A percentile compares a stretch with the other conserved stretches of the same genome.
Evolutionary conservation across 176 grass and related monocot genomes (phyloP).

Genomic region (Zoysia pacifica): DNA sequence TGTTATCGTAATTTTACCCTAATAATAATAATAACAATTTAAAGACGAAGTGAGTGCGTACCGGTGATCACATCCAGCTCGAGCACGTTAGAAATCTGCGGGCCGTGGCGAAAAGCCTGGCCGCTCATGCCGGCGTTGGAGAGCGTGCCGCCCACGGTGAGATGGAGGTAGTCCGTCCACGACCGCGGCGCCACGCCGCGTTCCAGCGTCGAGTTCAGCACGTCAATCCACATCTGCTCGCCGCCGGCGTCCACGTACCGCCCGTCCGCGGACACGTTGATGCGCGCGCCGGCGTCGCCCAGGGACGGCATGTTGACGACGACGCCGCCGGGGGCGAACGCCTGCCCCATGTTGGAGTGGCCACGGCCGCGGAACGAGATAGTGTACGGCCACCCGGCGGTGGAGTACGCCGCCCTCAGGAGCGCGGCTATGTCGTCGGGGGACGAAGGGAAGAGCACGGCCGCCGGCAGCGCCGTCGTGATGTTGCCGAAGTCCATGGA

Average conservation of each 20-base stretch:
- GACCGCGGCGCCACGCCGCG: slow-evolving; percentile 64
- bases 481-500: slow-evolving; percentile 83
- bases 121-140: slow-evolving; percentile 93
- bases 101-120: slow-evolving; percentile 72
- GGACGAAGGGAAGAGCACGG: slow-evolving; percentile 59
- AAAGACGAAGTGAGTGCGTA: slow-evolving; percentile 29
- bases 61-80: slow-evolving; percentile 95
- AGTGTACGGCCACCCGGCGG: slow-evolving; percentile 30
- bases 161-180: slow-evolving; percentile 88
- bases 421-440: slow-evolving; percentile 56
- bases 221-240: slow-evolving; percentile 85
- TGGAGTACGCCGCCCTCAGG: slow-evolving; percentile 45
- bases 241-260: slow-evolving; percentile 85
- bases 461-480: slow-evolving; percentile 50
- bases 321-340: slow-evolving; percentile 55
- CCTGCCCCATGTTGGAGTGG: slow-evolving; percentile 80
- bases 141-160: slow-evolving; percentile 90
- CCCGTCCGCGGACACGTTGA: slow-evolving; percentile 55
- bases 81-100: slow-evolving; percentile 76
- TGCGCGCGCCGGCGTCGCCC: slow-evolving; percentile 31
- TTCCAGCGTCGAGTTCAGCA: slow-evolving; percentile 52
- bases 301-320: slow-evolving; percentile 72
- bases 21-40: too few relatives aligned
- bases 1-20: too few relatives aligned
- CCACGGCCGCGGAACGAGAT: slow-evolving; percentile 74